Percentiles rank a stretch among this genome's conserved stretches.
Evolutionary conservation across 1,284 basidiomycete species (phyloP).

Genomic region (Agroathelia rolfsii): DNA sequence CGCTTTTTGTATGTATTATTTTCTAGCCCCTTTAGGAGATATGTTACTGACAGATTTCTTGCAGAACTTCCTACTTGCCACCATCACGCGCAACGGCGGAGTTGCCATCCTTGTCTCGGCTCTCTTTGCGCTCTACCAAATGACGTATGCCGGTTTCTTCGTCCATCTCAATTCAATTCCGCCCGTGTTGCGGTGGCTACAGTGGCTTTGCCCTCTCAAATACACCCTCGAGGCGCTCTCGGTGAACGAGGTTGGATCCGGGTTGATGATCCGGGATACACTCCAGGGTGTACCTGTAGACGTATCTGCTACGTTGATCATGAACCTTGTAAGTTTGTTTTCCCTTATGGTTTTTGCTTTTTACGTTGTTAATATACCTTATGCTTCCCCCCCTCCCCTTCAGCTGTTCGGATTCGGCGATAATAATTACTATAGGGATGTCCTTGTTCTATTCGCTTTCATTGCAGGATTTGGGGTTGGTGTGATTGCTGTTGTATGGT

Average conservation of each 20-base stretch:
- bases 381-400: neutral
- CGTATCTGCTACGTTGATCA: constrained; percentile 72
- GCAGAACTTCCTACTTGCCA: constrained; percentile 82
- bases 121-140: constrained; percentile 68
- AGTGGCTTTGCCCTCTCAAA: constrained; percentile 67
- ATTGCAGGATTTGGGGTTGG: constrained; percentile 65
- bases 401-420: constrained; percentile 75
- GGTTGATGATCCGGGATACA: constrained; percentile 72
- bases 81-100: constrained; percentile 73
- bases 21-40: neutral
- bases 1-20: constrained; percentile 59
- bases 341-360: constrained; percentile 1
- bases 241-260: constrained; percentile 83
- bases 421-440: constrained; percentile 76
- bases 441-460: constrained; percentile 77
- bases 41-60: constrained; percentile 3
- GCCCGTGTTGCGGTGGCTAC: constrained; percentile 77
- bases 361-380: constrained; percentile 1
- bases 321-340: constrained; percentile 55
- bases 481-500: constrained; percentile 66
- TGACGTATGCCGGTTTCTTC: constrained; percentile 82
- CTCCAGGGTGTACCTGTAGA: constrained; percentile 75
- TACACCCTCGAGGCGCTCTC: constrained; percentile 75
- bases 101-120: constrained; percentile 80
- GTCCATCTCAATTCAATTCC: constrained; percentile 75